phyloP scores from a whole-genome alignment of 2,329 filamentous ascomycete species.

The Claviceps humidiphila region DNA sequence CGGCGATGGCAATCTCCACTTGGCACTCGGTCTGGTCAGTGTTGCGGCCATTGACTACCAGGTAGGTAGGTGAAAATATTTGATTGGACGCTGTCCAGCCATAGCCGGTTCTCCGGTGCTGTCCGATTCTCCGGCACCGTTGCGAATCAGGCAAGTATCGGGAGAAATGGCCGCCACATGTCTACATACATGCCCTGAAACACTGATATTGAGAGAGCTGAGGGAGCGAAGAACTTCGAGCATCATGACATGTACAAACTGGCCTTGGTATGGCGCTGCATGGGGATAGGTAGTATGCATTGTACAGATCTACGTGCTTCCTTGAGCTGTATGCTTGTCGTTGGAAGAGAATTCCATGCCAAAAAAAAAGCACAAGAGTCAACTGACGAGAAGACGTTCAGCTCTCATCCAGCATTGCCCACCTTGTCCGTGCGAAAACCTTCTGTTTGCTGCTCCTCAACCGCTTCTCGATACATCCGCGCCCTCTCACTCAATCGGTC shows the following conservation, averaged over 20 bases:
- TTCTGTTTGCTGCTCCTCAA: neutral
- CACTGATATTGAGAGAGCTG: neutral
- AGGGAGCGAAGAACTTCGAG: neutral
- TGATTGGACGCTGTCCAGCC: constrained; percentile 1
- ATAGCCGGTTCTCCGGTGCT: neutral
- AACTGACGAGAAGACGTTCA: neutral
- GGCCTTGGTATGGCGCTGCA: neutral
- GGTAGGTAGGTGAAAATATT: neutral
- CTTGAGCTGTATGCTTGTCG: neutral
- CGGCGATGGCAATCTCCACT: too few species aligned
- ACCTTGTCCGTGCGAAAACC: neutral
- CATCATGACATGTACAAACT: neutral
- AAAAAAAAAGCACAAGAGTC: neutral
- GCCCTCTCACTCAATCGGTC: constrained; percentile 19
- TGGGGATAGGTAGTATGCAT: neutral
- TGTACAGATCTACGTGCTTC: neutral
- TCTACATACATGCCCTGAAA: neutral
- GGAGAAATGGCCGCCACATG: neutral
- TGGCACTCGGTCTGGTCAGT: neutral
- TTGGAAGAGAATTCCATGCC: neutral
- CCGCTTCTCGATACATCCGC: constrained; percentile 3
- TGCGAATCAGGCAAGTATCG: constrained; percentile 3
- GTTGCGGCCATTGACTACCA: too few species aligned
- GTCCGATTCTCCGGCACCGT: neutral
- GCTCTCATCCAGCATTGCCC: neutral